phyloP scores from a whole-genome alignment of 352 stramenopile genomes.

The Phytophthora sp. region DNA sequence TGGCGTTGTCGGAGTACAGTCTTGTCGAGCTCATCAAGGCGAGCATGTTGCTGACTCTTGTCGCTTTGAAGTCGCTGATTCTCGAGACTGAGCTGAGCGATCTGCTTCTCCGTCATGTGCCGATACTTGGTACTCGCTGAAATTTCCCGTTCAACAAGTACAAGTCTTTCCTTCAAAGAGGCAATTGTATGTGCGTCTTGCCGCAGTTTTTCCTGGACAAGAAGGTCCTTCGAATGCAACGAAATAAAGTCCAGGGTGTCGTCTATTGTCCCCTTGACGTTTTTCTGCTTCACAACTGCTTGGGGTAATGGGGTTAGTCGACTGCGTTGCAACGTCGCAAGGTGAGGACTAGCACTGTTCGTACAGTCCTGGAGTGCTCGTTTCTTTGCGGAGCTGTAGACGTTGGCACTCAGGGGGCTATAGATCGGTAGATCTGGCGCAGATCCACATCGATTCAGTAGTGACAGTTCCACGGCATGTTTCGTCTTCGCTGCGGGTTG shows the following conservation, averaged over 20 bases:
- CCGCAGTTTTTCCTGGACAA: conserved; percentile 31
- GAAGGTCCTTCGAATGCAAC: conserved; percentile 17
- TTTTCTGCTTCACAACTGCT: conserved; percentile 32
- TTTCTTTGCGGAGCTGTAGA: conserved; percentile 80
- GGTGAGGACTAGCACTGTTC: conserved; percentile 45
- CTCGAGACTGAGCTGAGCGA: conserved; percentile 40
- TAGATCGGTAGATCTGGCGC: conserved; percentile 66
- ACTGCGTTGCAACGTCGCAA: conserved; percentile 55
- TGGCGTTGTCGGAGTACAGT: conserved; percentile 58
- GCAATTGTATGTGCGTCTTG: conserved; percentile 51
- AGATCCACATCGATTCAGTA: conserved; percentile 68
- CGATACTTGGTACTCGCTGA: conserved; percentile 29
- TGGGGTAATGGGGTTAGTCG: conserved; percentile 64
- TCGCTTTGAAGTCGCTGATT: conserved; percentile 49
- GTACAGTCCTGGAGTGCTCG: conserved; percentile 38
- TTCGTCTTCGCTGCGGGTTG: conserved; percentile 10
- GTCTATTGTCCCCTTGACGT: not conserved
- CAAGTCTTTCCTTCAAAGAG: conserved; percentile 53
- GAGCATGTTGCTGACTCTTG: conserved; percentile 41
- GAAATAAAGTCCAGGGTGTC: not conserved
- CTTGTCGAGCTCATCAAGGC: conserved; percentile 57
- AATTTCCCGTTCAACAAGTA: conserved; percentile 53
- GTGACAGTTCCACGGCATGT: conserved; percentile 33
- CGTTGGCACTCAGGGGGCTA: conserved; percentile 50
- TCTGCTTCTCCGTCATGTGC: conserved; percentile 49